phyloP scores from a whole-genome alignment of 2,329 filamentous ascomycete species.

The Fusarium sp. region DNA sequence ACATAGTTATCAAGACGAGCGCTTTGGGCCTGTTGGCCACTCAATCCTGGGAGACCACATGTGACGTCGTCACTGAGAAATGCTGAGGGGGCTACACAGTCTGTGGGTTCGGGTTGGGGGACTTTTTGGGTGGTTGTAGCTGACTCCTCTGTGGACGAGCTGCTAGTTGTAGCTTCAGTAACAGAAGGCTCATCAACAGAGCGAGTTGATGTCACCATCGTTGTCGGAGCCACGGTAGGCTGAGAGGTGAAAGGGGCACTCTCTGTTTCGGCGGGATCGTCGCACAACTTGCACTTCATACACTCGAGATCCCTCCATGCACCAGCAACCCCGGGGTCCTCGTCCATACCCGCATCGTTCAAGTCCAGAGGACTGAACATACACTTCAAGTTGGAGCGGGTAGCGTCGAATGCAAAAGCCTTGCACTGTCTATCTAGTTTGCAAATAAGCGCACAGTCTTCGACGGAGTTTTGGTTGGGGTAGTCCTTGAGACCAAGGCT shows the following conservation, averaged over 20 bases:
- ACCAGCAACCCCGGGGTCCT: background rate
- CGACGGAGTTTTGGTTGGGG: conserved; percentile 20
- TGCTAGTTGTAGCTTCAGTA: background rate
- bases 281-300: conserved; percentile 26
- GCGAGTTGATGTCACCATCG: conserved; percentile 34
- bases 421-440: conserved; percentile 17
- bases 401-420: conserved; percentile 30
- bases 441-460: conserved; percentile 40
- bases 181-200: background rate
- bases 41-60: conserved; percentile 35
- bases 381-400: conserved; percentile 5
- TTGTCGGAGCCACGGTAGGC: conserved; percentile 13
- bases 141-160: background rate
- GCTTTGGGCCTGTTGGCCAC: conserved; percentile 33
- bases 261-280: background rate
- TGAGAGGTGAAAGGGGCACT: background rate
- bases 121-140: conserved; percentile 4
- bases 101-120: conserved; percentile 12
- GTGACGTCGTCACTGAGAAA: conserved; percentile 29
- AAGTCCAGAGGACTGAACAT: conserved; percentile 15
- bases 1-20: conserved; percentile 18
- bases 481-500: background rate
- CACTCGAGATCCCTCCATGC: conserved; percentile 32
- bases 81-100: conserved; percentile 23
- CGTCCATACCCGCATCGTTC: conserved; percentile 7